phyloP scores from a whole-genome alignment of 345 rosid species.

The Crucihimalaya himalaica region DNA sequence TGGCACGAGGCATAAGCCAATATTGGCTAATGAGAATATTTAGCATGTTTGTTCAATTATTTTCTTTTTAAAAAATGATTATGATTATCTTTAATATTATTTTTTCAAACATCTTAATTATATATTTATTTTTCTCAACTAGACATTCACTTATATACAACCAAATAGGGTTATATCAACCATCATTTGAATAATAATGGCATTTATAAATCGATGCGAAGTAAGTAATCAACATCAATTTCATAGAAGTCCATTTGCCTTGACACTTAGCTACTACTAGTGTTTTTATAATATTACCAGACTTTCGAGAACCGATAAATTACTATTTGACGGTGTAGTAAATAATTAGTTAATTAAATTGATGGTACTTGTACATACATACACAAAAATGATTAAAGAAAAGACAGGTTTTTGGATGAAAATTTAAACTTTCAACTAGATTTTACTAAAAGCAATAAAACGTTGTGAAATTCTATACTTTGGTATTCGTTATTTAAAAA shows the following conservation, averaged over 20 bases:
- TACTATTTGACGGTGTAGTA: constrained; percentile 32
- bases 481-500: constrained; percentile 43
- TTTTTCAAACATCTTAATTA: not conserved
- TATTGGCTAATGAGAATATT: too few species aligned
- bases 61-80: too few species aligned
- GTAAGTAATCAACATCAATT: constrained; percentile 29
- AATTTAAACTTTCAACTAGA: constrained; percentile 8
- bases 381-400: constrained; percentile 17
- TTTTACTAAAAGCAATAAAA: constrained; percentile 41
- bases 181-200: not conserved
- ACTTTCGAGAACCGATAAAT: constrained; percentile 22
- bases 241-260: constrained; percentile 28
- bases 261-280: constrained; percentile 14
- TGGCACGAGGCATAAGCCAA: too few species aligned
- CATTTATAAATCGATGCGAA: not conserved
- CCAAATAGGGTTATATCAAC: not conserved
- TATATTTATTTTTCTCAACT: not conserved
- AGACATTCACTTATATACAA: not conserved
- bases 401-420: not conserved
- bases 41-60: too few species aligned
- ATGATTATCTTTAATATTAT: too few species aligned
- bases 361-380: constrained; percentile 26
- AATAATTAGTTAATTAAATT: constrained; percentile 9
- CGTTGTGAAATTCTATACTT: constrained; percentile 51
- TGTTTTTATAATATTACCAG: not conserved